Percentiles rank a stretch among this genome's conserved stretches.
Evolutionary conservation across 192 early-diverging fungal species (phyloP).

Genomic region (Linnemannia schmuckeri): DNA sequence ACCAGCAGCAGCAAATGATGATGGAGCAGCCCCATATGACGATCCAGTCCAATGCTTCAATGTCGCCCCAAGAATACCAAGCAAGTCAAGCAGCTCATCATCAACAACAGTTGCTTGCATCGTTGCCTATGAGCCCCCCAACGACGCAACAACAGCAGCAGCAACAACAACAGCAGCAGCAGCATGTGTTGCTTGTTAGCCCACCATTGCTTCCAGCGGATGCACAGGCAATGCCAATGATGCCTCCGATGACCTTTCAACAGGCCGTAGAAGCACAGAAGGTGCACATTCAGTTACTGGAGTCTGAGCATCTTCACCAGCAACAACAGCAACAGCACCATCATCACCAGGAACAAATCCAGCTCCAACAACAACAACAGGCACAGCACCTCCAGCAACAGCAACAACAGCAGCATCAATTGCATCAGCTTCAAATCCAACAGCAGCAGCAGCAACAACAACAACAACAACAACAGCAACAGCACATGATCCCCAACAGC

Average conservation of each 20-base stretch:
- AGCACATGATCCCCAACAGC: slow-evolving; percentile 17
- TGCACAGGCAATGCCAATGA: slow-evolving; percentile 16
- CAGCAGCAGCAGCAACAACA: slow-evolving; percentile 25
- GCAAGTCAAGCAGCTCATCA: slow-evolving; percentile 23
- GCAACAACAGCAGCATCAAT: slow-evolving; percentile 18
- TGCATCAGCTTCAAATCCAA: slow-evolving; percentile 14
- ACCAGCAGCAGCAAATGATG: slow-evolving; percentile 34
- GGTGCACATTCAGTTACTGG: slow-evolving; percentile 26
- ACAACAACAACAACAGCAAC: slow-evolving; percentile 21
- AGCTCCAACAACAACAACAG: neutral
- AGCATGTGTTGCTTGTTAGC: slow-evolving; percentile 30
- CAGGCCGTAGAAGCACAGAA: slow-evolving; percentile 26
- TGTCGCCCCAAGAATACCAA: slow-evolving; percentile 29
- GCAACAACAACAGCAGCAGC: slow-evolving; percentile 21
- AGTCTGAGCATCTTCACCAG: slow-evolving; percentile 31
- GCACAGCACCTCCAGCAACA: slow-evolving; percentile 9
- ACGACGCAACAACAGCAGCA: slow-evolving; percentile 18
- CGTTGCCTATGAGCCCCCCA: slow-evolving; percentile 42
- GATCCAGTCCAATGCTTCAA: slow-evolving; percentile 9
- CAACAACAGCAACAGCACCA: slow-evolving; percentile 36
- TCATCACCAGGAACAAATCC: slow-evolving; percentile 13
- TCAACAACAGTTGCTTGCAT: slow-evolving; percentile 33
- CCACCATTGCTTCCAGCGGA: slow-evolving; percentile 32
- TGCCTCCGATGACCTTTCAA: slow-evolving; percentile 24
- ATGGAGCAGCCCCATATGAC: slow-evolving; percentile 30